Percentiles rank a stretch among this genome's conserved stretches.
Evolutionary conservation across 306 rosid genomes (phyloP).

Genomic region (Leucaena leucocephala): DNA sequence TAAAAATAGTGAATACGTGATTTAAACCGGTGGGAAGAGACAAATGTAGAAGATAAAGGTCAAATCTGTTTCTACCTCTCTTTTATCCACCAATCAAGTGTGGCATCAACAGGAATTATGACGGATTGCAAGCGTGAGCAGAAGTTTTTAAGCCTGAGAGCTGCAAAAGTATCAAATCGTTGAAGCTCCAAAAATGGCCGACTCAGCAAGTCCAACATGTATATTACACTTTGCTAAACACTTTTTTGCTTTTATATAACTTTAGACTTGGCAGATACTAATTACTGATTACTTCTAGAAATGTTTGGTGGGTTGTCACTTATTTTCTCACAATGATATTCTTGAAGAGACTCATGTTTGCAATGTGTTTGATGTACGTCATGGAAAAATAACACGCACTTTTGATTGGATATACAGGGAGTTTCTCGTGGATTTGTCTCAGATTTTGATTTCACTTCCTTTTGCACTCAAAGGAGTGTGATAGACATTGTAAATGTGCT

Average conservation of each 20-base stretch:
- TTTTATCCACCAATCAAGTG: background rate
- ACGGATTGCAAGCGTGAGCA: background rate
- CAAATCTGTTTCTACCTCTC: background rate
- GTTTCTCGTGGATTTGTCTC: conserved; percentile 50
- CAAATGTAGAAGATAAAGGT: background rate
- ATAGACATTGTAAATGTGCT: conserved; percentile 42
- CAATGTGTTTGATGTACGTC: background rate
- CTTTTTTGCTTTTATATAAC: background rate
- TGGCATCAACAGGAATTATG: background rate
- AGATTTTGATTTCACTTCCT: conserved; percentile 47
- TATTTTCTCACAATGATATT: background rate
- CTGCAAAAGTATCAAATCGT: background rate
- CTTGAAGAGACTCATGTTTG: background rate
- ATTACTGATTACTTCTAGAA: background rate
- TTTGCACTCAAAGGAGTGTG: conserved; percentile 47
- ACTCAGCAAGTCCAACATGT: conserved; percentile 12
- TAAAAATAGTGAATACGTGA: no score
- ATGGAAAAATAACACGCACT: background rate
- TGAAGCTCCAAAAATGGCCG: conserved; percentile 35
- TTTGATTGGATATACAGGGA: conserved; percentile 44
- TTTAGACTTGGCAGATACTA: background rate
- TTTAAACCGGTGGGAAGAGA: background rate
- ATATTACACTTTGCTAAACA: background rate
- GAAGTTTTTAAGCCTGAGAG: background rate
- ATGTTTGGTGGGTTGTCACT: background rate